phyloP scores from a whole-genome alignment of 441 rosid genomes.

The Erodium trifolium region DNA sequence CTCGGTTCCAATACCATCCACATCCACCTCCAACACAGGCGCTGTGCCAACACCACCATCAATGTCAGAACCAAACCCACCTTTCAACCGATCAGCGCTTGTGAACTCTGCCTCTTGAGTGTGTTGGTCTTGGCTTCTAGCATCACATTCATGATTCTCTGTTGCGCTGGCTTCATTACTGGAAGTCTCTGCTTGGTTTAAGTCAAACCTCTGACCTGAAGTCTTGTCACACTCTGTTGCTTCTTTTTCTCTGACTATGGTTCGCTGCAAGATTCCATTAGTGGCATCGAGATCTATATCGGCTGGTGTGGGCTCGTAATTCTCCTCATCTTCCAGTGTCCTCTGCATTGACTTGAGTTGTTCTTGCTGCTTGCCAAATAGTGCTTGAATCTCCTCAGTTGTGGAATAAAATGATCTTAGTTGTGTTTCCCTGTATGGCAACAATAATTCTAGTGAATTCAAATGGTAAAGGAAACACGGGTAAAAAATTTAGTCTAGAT shows the following conservation, averaged over 20 bases:
- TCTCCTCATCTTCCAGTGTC: constrained; percentile 91
- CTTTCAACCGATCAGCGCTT: constrained; percentile 40
- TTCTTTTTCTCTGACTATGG: constrained; percentile 27
- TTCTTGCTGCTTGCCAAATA: constrained; percentile 91
- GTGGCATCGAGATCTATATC: constrained; percentile 55
- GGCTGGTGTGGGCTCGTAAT: constrained; percentile 60
- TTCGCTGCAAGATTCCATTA: constrained; percentile 22
- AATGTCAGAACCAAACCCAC: constrained; percentile 80
- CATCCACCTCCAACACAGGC: constrained; percentile 49
- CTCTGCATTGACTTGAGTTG: constrained; percentile 87
- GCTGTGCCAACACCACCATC: constrained; percentile 43
- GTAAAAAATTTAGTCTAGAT: too few relatives aligned
- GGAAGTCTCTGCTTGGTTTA: constrained; percentile 37
- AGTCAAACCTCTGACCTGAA: constrained; percentile 40
- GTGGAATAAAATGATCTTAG: constrained; percentile 89
- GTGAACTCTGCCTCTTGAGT: constrained; percentile 72
- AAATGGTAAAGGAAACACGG: too few relatives aligned
- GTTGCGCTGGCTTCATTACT: constrained; percentile 70
- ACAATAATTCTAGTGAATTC: neutral
- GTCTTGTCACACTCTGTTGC: constrained; percentile 26
- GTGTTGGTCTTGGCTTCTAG: constrained; percentile 62
- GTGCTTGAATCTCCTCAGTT: constrained; percentile 68
- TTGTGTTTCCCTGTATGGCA: constrained; percentile 76
- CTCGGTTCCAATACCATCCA: constrained; percentile 48
- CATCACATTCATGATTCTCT: constrained; percentile 80